Evolutionary conservation across 2,329 filamentous ascomycete genomes (phyloP).

Genomic region (Epichloe gansuensis): DNA sequence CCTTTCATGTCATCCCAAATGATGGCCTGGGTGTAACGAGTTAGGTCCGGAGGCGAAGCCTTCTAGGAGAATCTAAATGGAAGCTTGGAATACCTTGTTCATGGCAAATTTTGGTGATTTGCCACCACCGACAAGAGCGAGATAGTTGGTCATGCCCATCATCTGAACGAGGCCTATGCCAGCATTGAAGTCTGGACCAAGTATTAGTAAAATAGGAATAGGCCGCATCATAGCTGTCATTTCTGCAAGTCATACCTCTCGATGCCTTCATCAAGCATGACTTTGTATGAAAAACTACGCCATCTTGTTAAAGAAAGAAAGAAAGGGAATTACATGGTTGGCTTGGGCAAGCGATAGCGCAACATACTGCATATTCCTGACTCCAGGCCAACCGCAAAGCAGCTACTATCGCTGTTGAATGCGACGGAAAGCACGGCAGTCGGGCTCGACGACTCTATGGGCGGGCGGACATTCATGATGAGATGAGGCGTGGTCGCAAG

Average conservation of each 20-base stretch:
- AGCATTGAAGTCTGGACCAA: constrained; percentile 55
- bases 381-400: constrained; percentile 79
- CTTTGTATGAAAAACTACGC: constrained; percentile 58
- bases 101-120: constrained; percentile 73
- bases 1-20: constrained; percentile 86
- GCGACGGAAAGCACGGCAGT: constrained; percentile 69
- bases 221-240: background rate
- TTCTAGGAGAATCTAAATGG: background rate
- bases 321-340: background rate
- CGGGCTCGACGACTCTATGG: constrained; percentile 65
- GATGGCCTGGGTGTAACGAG: constrained; percentile 41
- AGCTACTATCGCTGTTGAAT: constrained; percentile 76
- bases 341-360: background rate
- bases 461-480: constrained; percentile 76
- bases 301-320: background rate
- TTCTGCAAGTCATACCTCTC: constrained; percentile 23
- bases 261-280: constrained; percentile 55
- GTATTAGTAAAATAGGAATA: background rate
- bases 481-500: constrained; percentile 11
- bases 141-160: constrained; percentile 76
- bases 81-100: constrained; percentile 51
- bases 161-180: constrained; percentile 76
- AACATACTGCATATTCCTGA: constrained; percentile 70
- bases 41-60: background rate
- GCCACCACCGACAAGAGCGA: constrained; percentile 83